phyloP scores from a whole-genome alignment of 768 basidiomycete genomes.

The Mrakia hoshinonis region DNA sequence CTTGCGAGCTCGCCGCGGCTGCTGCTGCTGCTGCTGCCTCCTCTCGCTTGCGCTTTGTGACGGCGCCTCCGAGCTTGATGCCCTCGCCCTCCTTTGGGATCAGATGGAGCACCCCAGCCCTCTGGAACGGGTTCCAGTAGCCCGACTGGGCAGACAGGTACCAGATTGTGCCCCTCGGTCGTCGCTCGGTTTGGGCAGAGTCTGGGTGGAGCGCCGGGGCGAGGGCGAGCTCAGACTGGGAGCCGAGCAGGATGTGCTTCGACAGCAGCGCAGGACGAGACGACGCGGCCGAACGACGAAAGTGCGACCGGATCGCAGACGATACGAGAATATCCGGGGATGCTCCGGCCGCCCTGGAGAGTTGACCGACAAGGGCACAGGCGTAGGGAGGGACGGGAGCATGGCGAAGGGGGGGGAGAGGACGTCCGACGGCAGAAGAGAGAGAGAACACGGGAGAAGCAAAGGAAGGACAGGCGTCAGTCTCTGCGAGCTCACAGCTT shows the following conservation, averaged over 20 bases:
- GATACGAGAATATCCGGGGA: not conserved
- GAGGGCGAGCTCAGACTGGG: conserved; percentile 13
- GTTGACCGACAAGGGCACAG: not conserved
- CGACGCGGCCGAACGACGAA: not conserved
- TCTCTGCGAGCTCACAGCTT: no score
- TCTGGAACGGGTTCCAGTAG: conserved; percentile 20
- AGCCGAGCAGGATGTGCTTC: conserved; percentile 25
- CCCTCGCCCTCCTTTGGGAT: conserved; percentile 14
- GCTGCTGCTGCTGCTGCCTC: not conserved
- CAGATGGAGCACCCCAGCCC: not conserved
- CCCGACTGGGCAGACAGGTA: conserved; percentile 12
- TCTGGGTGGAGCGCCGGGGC: conserved; percentile 25
- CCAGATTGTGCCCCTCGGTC: conserved; percentile 23
- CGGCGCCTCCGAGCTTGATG: not conserved
- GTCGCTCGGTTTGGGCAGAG: not conserved
- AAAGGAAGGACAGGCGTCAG: not conserved
- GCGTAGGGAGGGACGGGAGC: not conserved
- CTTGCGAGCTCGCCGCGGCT: not conserved
- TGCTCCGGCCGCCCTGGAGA: no score
- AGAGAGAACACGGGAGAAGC: not conserved
- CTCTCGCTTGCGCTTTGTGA: conserved; percentile 18
- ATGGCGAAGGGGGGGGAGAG: not conserved
- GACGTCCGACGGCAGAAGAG: not conserved
- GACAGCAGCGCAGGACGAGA: conserved; percentile 2
- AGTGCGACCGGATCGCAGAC: conserved; percentile 21